Conservation (phyloP, 1,284 basidiomycete genomes). For the Chiua sp. region DNA sequence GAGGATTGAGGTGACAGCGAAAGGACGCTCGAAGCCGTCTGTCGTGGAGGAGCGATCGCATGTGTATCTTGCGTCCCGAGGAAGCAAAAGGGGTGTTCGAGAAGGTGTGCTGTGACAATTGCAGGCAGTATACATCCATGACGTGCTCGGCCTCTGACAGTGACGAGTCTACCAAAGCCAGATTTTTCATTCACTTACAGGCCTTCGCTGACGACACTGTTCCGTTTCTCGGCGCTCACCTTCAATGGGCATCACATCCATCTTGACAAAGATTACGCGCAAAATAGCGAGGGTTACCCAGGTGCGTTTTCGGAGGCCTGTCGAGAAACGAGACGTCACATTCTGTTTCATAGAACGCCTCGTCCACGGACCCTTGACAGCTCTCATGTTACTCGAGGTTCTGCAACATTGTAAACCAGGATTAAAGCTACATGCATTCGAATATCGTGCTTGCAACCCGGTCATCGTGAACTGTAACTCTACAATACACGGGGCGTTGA, state of each 20-base stretch:
- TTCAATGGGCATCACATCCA: conserved; percentile 82
- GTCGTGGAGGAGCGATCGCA: conserved; percentile 75
- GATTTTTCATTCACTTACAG: conserved; percentile 70
- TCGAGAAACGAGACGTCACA: neutral
- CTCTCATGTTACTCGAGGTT: conserved; percentile 76
- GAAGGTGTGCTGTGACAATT: conserved; percentile 44
- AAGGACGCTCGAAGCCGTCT: conserved; percentile 48
- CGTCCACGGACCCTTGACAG: conserved; percentile 83
- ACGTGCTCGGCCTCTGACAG: conserved; percentile 33
- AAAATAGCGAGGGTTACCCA: conserved; percentile 72
- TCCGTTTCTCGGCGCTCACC: conserved; percentile 85
- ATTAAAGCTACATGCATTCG: conserved; percentile 55
- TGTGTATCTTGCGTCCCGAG: conserved; percentile 65
- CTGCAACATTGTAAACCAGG: conserved; percentile 53
- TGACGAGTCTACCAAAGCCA: conserved; percentile 54
- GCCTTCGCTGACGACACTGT: conserved; percentile 74
- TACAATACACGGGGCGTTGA: conserved; percentile 58
- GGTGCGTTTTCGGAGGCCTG: conserved; percentile 46
- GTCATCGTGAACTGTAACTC: conserved; percentile 67
- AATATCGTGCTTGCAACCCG: conserved; percentile 79
- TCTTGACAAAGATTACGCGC: conserved; percentile 73
- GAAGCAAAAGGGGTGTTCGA: conserved; percentile 40
- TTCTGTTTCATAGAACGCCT: conserved; percentile 61
- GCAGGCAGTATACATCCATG: neutral
- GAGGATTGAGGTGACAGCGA: conserved; percentile 53